Evolutionary conservation across 2,329 filamentous ascomycete genomes (phyloP).

Genomic region (Stemphylium beticola): DNA sequence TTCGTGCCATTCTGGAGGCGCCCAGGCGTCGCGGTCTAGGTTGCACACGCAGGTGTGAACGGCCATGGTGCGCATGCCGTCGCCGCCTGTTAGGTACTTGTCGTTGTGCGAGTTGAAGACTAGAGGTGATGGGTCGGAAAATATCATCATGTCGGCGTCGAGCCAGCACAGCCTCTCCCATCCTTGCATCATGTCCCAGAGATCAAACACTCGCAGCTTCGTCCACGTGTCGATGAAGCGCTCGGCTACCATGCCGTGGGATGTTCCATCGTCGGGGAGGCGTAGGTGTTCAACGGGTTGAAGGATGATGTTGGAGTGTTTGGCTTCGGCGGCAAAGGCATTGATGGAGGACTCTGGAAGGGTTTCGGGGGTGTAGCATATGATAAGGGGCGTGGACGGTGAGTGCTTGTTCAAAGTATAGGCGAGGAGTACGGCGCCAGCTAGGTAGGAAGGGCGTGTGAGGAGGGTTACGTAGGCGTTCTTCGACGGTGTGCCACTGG

Average conservation of each 20-base stretch:
- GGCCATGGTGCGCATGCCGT: conserved; percentile 52
- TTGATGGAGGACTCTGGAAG: conserved; percentile 50
- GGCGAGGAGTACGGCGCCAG: conserved; percentile 59
- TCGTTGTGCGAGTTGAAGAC: conserved; percentile 54
- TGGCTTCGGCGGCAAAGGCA: conserved; percentile 52
- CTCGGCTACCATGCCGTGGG: conserved; percentile 54
- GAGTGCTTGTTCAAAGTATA: conserved; percentile 56
- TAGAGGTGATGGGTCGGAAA: conserved; percentile 45
- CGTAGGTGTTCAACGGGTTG: conserved; percentile 51
- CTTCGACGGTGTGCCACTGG: neutral
- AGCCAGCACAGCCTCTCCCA: conserved; percentile 56
- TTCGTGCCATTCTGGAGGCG: conserved; percentile 55
- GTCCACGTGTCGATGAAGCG: conserved; percentile 63
- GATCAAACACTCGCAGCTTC: conserved; percentile 61
- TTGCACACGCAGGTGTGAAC: conserved; percentile 62
- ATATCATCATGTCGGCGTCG: conserved; percentile 61
- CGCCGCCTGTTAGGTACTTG: conserved; percentile 22
- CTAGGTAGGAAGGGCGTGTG: conserved; percentile 59
- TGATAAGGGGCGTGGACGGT: conserved; percentile 56
- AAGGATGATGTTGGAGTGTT: conserved; percentile 50
- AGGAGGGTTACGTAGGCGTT: conserved; percentile 59
- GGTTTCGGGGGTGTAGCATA: conserved; percentile 55
- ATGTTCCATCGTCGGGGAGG: conserved; percentile 38
- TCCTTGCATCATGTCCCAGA: conserved; percentile 32
- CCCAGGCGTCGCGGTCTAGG: conserved; percentile 58